Percentiles rank a stretch among this genome's conserved stretches.
These are phyloP conservation scores for Hepatocystis sp. DNA, from an alignment of 169 alveolate species.

Conservation along the genomic window DNA sequence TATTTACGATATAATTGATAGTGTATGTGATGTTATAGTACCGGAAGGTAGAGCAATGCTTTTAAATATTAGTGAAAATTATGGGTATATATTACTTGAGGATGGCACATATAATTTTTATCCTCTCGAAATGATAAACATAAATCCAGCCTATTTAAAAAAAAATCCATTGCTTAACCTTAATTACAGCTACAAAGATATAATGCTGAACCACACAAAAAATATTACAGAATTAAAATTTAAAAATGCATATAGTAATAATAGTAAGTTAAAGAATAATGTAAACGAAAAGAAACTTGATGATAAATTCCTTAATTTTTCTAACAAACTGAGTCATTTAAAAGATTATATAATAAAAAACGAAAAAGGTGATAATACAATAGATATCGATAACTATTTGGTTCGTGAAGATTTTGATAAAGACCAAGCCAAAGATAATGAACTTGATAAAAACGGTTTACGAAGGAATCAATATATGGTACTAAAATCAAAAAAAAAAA, in stretches of 20 bases:
- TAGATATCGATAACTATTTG: no score
- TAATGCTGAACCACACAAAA: constrained; percentile 53
- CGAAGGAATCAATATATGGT: no score
- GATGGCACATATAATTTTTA: constrained; percentile 75
- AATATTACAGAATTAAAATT: constrained; percentile 67
- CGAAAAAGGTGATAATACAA: constrained; percentile 14
- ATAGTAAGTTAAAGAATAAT: background rate
- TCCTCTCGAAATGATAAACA: constrained; percentile 49
- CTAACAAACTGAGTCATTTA: constrained; percentile 28
- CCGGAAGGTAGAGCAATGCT: constrained; percentile 73
- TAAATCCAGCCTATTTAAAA: constrained; percentile 51
- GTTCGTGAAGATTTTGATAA: no score
- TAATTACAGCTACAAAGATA: constrained; percentile 30
- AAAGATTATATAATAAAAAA: constrained; percentile 57
- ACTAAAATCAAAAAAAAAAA: no score
- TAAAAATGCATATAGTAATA: background rate
- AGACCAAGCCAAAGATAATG: no score
- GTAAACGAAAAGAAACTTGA: constrained; percentile 1
- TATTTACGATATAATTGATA: constrained; percentile 40
- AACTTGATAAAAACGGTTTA: no score
- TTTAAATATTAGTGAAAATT: constrained; percentile 72
- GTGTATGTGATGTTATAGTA: constrained; percentile 53
- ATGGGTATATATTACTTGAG: constrained; percentile 67
- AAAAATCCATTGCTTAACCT: constrained; percentile 35
- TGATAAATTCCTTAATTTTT: constrained; percentile 34